phyloP scores from a whole-genome alignment of 2,329 filamentous ascomycete species.

The Fusarium aywerte region DNA sequence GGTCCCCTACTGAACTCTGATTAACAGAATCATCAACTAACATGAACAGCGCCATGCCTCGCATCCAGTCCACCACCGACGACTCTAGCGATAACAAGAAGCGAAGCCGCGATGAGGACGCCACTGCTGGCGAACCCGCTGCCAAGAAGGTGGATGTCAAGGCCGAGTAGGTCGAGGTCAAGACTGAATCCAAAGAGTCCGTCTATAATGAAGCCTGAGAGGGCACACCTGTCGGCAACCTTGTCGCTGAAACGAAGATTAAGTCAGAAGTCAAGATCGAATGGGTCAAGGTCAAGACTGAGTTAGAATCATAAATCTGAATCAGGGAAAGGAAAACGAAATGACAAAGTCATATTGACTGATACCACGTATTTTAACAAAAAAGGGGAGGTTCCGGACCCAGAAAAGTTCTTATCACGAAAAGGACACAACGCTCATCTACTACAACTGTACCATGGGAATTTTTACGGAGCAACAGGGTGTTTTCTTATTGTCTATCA shows the following conservation, averaged over 20 bases:
- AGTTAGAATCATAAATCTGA: conserved; percentile 15
- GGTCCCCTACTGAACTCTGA: conserved; percentile 1
- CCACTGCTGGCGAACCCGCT: conserved; percentile 56
- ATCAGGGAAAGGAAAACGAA: conserved; percentile 3
- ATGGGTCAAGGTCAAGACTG: conserved; percentile 65
- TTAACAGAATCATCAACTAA: conserved; percentile 19
- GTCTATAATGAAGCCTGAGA: neutral
- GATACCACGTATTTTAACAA: conserved; percentile 39
- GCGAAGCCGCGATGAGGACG: conserved; percentile 66
- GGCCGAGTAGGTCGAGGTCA: conserved; percentile 64
- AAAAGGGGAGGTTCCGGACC: conserved; percentile 11
- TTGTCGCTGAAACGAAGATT: neutral
- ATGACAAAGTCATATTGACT: conserved; percentile 11
- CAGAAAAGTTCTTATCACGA: neutral
- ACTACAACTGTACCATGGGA: conserved; percentile 43
- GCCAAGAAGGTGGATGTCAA: conserved; percentile 72
- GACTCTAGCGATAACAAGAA: conserved; percentile 59
- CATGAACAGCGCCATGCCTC: conserved; percentile 46
- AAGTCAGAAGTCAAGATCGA: conserved; percentile 21
- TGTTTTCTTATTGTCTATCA: conserved; percentile 34
- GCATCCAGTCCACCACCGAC: conserved; percentile 59
- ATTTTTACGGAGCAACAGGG: conserved; percentile 35
- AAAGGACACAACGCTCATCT: conserved; percentile 15
- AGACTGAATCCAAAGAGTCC: conserved; percentile 49
- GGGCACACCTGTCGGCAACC: neutral